Conservation (phyloP, 805 yeast genomes). For the Lachancea sp. region DNA sequence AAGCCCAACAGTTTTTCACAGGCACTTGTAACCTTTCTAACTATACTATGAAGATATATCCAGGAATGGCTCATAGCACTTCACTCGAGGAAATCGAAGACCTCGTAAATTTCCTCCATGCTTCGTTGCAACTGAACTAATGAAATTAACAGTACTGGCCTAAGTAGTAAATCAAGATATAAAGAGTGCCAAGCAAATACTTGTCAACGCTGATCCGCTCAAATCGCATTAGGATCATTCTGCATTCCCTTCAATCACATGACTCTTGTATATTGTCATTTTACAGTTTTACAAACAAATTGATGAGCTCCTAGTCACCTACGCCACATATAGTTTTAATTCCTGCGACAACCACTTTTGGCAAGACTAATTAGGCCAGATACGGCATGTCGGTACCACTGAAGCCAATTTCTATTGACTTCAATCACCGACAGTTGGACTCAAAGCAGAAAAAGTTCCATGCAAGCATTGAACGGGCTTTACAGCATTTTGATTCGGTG, state of each 20-base stretch:
- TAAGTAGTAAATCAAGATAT: neutral
- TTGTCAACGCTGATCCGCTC: no score
- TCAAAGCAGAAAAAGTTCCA: conserved; percentile 65
- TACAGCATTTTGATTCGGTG: conserved; percentile 69
- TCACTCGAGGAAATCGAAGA: conserved; percentile 60
- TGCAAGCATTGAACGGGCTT: conserved; percentile 63
- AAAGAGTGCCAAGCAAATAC: neutral
- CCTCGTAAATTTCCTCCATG: conserved; percentile 40
- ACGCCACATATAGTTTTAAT: no score
- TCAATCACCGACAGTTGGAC: conserved; percentile 34
- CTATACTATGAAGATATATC: conserved; percentile 48
- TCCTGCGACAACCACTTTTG: no score
- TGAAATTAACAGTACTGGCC: neutral
- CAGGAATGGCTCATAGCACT: conserved; percentile 63
- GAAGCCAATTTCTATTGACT: conserved; percentile 29
- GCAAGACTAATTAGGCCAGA: no score
- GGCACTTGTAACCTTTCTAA: conserved; percentile 37
- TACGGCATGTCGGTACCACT: conserved; percentile 30
- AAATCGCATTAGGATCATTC: no score
- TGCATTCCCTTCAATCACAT: no score
- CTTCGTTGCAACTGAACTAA: neutral
- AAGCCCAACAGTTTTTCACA: conserved; percentile 41
- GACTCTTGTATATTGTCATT: no score
- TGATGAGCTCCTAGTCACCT: no score
- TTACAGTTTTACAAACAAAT: no score